phyloP scores from a whole-genome alignment of 2,329 filamentous ascomycete genomes.

The Epichloe uncinata region DNA sequence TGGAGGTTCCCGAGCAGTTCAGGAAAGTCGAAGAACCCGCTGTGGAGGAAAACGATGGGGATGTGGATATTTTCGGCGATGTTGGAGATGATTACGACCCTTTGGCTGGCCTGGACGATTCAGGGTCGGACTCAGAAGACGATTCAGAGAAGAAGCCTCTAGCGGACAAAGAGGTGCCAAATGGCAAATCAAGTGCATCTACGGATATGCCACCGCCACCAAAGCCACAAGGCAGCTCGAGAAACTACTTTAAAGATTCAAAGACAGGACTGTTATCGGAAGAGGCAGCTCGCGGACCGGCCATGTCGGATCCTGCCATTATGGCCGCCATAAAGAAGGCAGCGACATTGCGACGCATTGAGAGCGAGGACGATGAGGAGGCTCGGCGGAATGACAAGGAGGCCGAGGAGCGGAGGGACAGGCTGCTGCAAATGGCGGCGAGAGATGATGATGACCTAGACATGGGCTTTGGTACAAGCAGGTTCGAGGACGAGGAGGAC shows the following conservation, averaged over 20 bases:
- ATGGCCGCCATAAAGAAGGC: slow-evolving; percentile 79
- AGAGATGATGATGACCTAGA: slow-evolving; percentile 87
- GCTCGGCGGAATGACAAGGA: slow-evolving; percentile 30
- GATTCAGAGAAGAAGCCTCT: slow-evolving; percentile 20
- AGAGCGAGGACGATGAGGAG: slow-evolving; percentile 25
- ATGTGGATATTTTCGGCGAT: slow-evolving; percentile 53
- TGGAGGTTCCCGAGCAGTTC: slow-evolving; percentile 51
- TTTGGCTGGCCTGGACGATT: slow-evolving; percentile 41
- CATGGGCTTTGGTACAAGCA: slow-evolving; percentile 81
- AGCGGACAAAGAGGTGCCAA: background rate
- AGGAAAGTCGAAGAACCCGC: slow-evolving; percentile 29
- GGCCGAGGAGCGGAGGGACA: slow-evolving; percentile 55
- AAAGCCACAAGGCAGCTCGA: slow-evolving; percentile 25
- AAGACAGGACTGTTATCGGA: slow-evolving; percentile 41
- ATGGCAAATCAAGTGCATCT: slow-evolving; percentile 8
- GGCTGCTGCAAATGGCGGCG: slow-evolving; percentile 59
- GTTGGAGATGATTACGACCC: slow-evolving; percentile 56
- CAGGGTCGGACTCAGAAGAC: slow-evolving; percentile 31
- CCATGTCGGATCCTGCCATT: slow-evolving; percentile 62
- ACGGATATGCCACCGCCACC: slow-evolving; percentile 34
- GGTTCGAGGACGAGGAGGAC: slow-evolving; percentile 81
- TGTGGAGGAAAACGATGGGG: slow-evolving; percentile 35
- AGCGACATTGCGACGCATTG: slow-evolving; percentile 44
- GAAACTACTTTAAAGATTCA: slow-evolving; percentile 51
- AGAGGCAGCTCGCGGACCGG: slow-evolving; percentile 33